Evolutionary conservation across 2,329 filamentous ascomycete species (phyloP).

Genomic region (Pyricularia sp.): DNA sequence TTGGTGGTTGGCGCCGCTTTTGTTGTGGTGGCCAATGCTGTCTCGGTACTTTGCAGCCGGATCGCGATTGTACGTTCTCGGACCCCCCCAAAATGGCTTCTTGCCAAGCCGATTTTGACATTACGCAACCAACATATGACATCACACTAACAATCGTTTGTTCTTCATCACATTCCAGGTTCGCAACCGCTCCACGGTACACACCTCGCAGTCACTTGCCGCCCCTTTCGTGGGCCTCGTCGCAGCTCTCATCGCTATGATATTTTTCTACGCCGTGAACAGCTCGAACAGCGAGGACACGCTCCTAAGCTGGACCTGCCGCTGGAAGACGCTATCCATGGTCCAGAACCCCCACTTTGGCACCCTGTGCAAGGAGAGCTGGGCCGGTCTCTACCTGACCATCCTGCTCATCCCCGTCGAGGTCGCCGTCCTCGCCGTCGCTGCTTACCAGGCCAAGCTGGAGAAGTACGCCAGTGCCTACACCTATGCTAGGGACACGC

Average conservation of each 20-base stretch:
- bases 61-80: slow-evolving; percentile 35
- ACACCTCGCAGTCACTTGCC: slow-evolving; percentile 27
- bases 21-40: slow-evolving; percentile 35
- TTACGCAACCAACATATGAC: neutral
- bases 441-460: slow-evolving; percentile 33
- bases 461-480: slow-evolving; percentile 29
- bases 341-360: slow-evolving; percentile 41
- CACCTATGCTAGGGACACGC: slow-evolving; percentile 22
- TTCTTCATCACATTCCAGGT: slow-evolving; percentile 20
- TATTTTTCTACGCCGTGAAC: slow-evolving; percentile 49
- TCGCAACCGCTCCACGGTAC: slow-evolving; percentile 22
- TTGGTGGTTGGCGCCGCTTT: slow-evolving; percentile 42
- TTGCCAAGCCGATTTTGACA: neutral
- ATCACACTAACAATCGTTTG: slow-evolving; percentile 4
- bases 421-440: slow-evolving; percentile 34
- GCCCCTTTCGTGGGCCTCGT: slow-evolving; percentile 32
- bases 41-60: slow-evolving; percentile 39
- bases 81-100: neutral
- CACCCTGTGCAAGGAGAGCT: slow-evolving; percentile 46
- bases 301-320: slow-evolving; percentile 53
- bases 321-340: slow-evolving; percentile 48
- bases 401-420: slow-evolving; percentile 49
- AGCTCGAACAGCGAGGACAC: slow-evolving; percentile 41
- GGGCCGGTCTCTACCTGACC: slow-evolving; percentile 42
- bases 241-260: slow-evolving; percentile 41